Percentiles rank a stretch among this genome's conserved stretches.
Evolutionary conservation across 306 rosid genomes (phyloP).

Genomic region (Vigna angularis): DNA sequence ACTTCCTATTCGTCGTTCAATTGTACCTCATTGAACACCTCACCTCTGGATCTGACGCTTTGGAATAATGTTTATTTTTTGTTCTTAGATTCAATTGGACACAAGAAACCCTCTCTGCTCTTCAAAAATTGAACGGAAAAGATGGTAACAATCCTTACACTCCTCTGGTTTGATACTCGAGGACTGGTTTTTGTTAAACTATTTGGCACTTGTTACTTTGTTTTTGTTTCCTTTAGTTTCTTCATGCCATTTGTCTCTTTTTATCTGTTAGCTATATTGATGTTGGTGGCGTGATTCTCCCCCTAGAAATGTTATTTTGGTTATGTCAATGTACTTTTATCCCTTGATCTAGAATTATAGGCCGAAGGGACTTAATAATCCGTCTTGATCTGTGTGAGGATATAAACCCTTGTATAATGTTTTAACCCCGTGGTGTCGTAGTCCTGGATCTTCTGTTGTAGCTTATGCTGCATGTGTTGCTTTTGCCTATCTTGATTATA

Average conservation of each 20-base stretch:
- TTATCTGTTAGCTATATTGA: not conserved
- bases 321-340: slow-evolving; percentile 13
- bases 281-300: not conserved
- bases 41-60: not conserved
- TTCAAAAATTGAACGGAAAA: slow-evolving; percentile 19
- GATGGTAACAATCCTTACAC: slow-evolving; percentile 42
- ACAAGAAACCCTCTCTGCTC: slow-evolving; percentile 4
- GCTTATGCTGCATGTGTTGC: not conserved
- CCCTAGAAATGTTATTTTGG: slow-evolving; percentile 3
- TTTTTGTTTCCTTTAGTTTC: not conserved
- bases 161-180: not conserved
- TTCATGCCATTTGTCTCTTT: not conserved
- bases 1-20: not conserved
- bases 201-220: not conserved
- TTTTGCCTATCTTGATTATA: slow-evolving; percentile 2
- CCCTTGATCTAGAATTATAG: slow-evolving; percentile 39
- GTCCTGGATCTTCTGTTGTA: slow-evolving; percentile 7
- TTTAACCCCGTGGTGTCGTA: not conserved
- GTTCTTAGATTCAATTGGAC: slow-evolving; percentile 45
- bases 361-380: not conserved
- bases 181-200: not conserved
- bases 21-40: not conserved
- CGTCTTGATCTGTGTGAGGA: slow-evolving; percentile 13
- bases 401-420: not conserved
- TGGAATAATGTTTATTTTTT: not conserved